Percentiles rank a stretch among this genome's conserved stretches.
phyloP scores from a whole-genome alignment of 495 filamentous ascomycete species.

The Mycothermus thermophilus region DNA sequence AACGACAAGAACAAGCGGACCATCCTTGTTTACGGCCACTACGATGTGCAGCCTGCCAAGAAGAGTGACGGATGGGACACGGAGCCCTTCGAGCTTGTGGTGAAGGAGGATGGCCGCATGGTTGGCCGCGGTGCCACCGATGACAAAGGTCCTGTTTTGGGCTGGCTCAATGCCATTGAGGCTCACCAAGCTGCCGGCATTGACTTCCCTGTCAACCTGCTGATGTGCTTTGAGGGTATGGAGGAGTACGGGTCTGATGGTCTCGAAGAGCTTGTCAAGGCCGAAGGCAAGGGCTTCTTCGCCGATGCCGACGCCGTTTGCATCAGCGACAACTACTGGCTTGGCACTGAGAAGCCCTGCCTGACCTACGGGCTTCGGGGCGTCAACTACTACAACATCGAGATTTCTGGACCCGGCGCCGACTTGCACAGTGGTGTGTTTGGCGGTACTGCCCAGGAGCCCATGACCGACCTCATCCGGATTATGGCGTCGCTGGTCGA shows the following conservation, averaged over 20 bases:
- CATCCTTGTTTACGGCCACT: slow-evolving; percentile 95
- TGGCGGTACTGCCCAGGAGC: slow-evolving; percentile 88
- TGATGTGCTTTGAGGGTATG: slow-evolving; percentile 99
- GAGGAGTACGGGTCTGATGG: slow-evolving; percentile 98
- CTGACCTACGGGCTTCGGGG: slow-evolving; percentile 96
- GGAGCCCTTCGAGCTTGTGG: slow-evolving; percentile 80
- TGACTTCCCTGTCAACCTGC: slow-evolving; percentile 90
- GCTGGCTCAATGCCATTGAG: slow-evolving; percentile 96
- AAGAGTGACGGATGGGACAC: slow-evolving; percentile 94
- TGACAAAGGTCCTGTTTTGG: slow-evolving; percentile 95
- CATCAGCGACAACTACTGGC: slow-evolving; percentile 99
- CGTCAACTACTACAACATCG: slow-evolving; percentile 89
- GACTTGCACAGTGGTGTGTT: slow-evolving; percentile 96
- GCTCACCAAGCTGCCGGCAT: slow-evolving; percentile 89
- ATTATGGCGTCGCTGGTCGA: slow-evolving; percentile 75
- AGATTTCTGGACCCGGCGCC: slow-evolving; percentile 75
- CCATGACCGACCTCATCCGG: slow-evolving; percentile 88
- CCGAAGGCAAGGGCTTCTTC: slow-evolving; percentile 82
- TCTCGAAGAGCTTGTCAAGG: slow-evolving; percentile 83
- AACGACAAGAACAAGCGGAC: slow-evolving; percentile 82
- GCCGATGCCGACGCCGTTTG: slow-evolving; percentile 91
- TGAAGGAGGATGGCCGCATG: slow-evolving; percentile 86
- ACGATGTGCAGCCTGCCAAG: slow-evolving; percentile 93
- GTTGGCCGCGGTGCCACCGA: slow-evolving; percentile 91
- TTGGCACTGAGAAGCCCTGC: slow-evolving; percentile 95